Conservation (phyloP, 1,139 yeast species). For the Nematodospora anomalae region DNA sequence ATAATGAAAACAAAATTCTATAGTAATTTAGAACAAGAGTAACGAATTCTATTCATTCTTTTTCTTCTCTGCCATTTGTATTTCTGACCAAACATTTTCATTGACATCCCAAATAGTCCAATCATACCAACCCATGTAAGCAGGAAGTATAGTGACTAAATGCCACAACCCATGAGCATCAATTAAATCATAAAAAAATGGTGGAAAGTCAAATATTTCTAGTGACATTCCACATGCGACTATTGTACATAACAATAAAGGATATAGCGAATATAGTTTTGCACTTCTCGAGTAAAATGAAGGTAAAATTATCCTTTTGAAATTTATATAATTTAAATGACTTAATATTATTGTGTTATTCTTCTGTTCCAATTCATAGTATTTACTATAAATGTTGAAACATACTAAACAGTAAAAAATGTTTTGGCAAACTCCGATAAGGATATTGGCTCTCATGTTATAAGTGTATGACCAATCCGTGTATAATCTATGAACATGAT, state of each 20-base stretch:
- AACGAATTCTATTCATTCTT: slow-evolving; percentile 14
- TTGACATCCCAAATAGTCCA: slow-evolving; percentile 49
- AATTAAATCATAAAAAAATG: slow-evolving; percentile 55
- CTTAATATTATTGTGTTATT: slow-evolving; percentile 12
- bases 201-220: slow-evolving; percentile 89
- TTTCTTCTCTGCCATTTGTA: slow-evolving; percentile 12
- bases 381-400: slow-evolving; percentile 33
- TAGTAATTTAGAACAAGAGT: no score
- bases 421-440: slow-evolving; percentile 76
- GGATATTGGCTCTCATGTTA: slow-evolving; percentile 88
- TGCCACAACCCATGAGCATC: slow-evolving; percentile 98
- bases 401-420: slow-evolving; percentile 35
- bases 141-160: slow-evolving; percentile 69
- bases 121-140: slow-evolving; percentile 46
- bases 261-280: slow-evolving; percentile 44
- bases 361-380: slow-evolving; percentile 27
- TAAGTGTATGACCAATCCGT: slow-evolving; percentile 88
- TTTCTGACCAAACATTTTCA: slow-evolving; percentile 30
- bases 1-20: slow-evolving; percentile 1
- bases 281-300: slow-evolving; percentile 39
- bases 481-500: slow-evolving; percentile 68
- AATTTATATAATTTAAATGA: slow-evolving; percentile 30
- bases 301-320: slow-evolving; percentile 26
- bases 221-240: slow-evolving; percentile 77
- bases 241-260: slow-evolving; percentile 44